Conservation (phyloP, 106 monocot species). For the Agapanthus africanus region DNA sequence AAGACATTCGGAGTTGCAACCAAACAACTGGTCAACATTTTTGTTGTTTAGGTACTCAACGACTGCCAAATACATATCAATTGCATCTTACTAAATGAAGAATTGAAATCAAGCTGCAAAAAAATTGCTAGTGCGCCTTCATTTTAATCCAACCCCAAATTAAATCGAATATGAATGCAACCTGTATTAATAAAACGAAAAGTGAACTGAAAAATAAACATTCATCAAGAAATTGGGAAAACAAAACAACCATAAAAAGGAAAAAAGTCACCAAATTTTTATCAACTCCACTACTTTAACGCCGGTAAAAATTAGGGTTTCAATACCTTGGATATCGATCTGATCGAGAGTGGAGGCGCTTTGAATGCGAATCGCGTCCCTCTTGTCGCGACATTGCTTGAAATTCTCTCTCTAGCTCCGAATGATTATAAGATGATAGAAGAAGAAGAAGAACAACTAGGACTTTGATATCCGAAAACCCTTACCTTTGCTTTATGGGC, state of each 20-base stretch:
- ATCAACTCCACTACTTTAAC: too few relatives aligned
- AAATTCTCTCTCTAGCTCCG: background rate
- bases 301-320: background rate
- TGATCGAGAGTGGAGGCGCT: slow-evolving; percentile 29
- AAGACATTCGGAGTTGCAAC: too few relatives aligned
- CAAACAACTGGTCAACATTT: too few relatives aligned
- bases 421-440: background rate
- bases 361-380: slow-evolving; percentile 26
- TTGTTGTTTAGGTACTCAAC: too few relatives aligned
- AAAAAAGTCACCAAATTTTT: too few relatives aligned
- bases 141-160: background rate
- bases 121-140: too few relatives aligned
- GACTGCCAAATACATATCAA: too few relatives aligned
- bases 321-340: slow-evolving; percentile 26
- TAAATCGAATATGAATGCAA: background rate
- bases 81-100: too few relatives aligned
- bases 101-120: too few relatives aligned
- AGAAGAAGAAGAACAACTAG: background rate
- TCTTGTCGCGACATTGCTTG: slow-evolving; percentile 23
- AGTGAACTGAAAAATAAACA: background rate
- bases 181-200: background rate
- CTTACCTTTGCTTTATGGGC: background rate
- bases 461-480: background rate
- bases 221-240: background rate
- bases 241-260: too few relatives aligned